These are phyloP conservation scores for Bryoerythrophyllum caledonicum DNA, from an alignment of 225 moss, liverwort and hornwort species.

Conservation along the genomic window DNA sequence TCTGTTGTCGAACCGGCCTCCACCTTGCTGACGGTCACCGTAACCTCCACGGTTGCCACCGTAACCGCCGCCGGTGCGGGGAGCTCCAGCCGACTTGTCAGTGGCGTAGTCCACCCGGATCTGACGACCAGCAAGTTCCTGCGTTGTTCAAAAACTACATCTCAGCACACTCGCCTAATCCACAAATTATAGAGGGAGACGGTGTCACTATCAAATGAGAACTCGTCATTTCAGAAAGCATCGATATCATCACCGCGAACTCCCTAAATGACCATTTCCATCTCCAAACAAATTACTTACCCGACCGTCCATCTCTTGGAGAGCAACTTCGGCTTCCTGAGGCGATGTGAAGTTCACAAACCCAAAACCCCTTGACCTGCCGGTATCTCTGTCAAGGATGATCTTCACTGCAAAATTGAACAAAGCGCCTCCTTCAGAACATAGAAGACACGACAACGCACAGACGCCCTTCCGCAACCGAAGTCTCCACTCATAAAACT, in stretches of 20 bases:
- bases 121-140: slow-evolving; percentile 77
- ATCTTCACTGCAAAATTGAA: slow-evolving; percentile 58
- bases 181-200: background rate
- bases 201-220: background rate
- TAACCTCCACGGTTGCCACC: slow-evolving; percentile 39
- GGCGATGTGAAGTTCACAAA: slow-evolving; percentile 74
- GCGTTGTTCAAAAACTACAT: slow-evolving; percentile 1
- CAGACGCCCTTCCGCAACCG: background rate
- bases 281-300: slow-evolving; percentile 21
- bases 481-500: background rate
- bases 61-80: slow-evolving; percentile 28
- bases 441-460: background rate
- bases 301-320: slow-evolving; percentile 90
- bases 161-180: background rate
- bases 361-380: slow-evolving; percentile 87
- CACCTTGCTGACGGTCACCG: slow-evolving; percentile 27
- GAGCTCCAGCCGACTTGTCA: slow-evolving; percentile 44
- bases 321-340: slow-evolving; percentile 70
- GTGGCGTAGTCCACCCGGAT: slow-evolving; percentile 89
- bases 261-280: background rate
- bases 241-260: background rate
- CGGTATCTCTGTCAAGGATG: slow-evolving; percentile 83
- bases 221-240: background rate
- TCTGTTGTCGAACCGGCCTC: slow-evolving; percentile 13
- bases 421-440: background rate